Conservation (phyloP, 2,329 filamentous ascomycete genomes). For the Geoglossum cookeanum region DNA sequence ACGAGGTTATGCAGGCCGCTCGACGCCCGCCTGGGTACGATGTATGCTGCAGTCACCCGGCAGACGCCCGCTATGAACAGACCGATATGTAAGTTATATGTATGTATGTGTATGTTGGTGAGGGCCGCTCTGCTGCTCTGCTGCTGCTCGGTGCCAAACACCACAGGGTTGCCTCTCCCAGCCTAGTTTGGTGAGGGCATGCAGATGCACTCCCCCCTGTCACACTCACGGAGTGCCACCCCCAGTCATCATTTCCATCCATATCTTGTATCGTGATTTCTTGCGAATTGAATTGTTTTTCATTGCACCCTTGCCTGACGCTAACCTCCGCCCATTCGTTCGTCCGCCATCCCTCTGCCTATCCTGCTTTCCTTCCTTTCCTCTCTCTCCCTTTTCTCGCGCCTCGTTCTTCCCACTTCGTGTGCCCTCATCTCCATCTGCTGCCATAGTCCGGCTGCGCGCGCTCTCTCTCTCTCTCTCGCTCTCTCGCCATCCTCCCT, state of each 20-base stretch:
- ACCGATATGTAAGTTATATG: too few species aligned
- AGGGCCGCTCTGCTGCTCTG: too few species aligned
- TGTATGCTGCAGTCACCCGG: too few species aligned
- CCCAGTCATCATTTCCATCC: slow-evolving; percentile 6
- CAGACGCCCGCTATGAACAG: too few species aligned
- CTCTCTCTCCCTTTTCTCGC: slow-evolving; percentile 7
- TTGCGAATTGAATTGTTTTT: slow-evolving; percentile 5
- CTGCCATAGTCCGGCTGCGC: too few species aligned
- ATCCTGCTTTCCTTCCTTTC: slow-evolving; percentile 6
- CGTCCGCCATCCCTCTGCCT: not conserved
- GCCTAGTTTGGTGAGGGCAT: too few species aligned
- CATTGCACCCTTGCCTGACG: not conserved
- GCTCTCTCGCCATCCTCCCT: not conserved
- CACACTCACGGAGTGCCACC: not conserved
- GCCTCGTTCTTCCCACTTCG: not conserved
- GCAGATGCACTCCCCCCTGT: slow-evolving; percentile 3
- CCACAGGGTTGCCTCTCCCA: too few species aligned
- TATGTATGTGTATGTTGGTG: too few species aligned
- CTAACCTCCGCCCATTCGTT: not conserved
- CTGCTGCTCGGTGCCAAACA: too few species aligned
- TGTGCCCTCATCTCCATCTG: not conserved
- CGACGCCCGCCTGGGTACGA: too few species aligned
- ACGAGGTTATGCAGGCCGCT: too few species aligned
- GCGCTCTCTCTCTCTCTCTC: too few species aligned
- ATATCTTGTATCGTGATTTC: slow-evolving; percentile 9